A percentile compares a stretch with the other conserved stretches of the same genome.
Evolutionary conservation across 495 filamentous ascomycete species (phyloP).

Genomic region (Xylaria curta): DNA sequence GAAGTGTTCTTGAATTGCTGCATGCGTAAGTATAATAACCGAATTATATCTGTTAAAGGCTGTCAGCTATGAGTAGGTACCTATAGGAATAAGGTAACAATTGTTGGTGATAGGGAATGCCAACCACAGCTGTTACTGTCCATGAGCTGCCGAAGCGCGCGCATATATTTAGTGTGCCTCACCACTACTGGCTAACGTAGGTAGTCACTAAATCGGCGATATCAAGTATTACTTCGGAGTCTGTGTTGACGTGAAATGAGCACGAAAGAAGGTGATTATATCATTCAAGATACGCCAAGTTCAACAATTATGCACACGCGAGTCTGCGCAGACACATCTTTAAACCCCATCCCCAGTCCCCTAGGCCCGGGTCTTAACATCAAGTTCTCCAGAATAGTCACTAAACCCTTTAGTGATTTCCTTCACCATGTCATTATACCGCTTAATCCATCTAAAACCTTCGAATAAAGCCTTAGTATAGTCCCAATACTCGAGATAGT

Average conservation of each 20-base stretch:
- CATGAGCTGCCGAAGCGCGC: neutral
- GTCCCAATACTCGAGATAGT: conserved; percentile 35
- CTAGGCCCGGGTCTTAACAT: conserved; percentile 38
- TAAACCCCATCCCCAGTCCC: conserved; percentile 30
- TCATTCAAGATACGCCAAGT: neutral
- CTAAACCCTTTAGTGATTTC: conserved; percentile 35
- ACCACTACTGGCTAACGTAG: neutral
- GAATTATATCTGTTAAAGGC: neutral
- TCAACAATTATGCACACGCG: neutral
- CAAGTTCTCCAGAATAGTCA: conserved; percentile 39
- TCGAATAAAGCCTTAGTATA: conserved; percentile 39
- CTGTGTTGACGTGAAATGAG: neutral
- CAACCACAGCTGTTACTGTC: neutral
- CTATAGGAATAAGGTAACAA: neutral
- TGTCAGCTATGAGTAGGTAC: neutral
- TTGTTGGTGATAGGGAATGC: neutral
- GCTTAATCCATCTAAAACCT: conserved; percentile 33
- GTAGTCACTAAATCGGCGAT: neutral
- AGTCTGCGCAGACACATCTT: neutral
- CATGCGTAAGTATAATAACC: neutral
- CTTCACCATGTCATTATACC: conserved; percentile 35
- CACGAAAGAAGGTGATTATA: neutral
- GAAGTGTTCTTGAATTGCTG: neutral
- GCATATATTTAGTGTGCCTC: neutral
- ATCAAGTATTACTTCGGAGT: neutral